Percentiles rank a stretch among this genome's conserved stretches.
These are phyloP conservation scores for Durusdinium trenchii DNA, from an alignment of 73 alveolate species.

Conservation along the genomic window DNA sequence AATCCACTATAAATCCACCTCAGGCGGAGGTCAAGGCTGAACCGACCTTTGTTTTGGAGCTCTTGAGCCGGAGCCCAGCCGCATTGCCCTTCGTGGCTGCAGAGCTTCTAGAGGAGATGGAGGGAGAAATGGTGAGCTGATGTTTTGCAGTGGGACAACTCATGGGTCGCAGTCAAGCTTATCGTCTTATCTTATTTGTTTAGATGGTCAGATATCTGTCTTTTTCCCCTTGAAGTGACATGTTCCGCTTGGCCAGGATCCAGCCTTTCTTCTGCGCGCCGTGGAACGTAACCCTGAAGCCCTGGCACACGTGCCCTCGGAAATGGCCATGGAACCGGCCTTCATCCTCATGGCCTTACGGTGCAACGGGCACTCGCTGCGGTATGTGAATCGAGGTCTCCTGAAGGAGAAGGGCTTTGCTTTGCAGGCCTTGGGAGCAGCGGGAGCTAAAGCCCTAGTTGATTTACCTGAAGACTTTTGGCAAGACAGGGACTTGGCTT, in stretches of 20 bases:
- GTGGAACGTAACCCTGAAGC: neutral
- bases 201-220: neutral
- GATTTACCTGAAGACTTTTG: slow-evolving; percentile 52
- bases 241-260: neutral
- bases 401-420: slow-evolving; percentile 48
- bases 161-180: too few species aligned
- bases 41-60: slow-evolving; percentile 74
- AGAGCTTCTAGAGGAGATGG: too few species aligned
- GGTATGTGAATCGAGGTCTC: slow-evolving; percentile 16
- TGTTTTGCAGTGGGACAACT: too few species aligned
- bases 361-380: slow-evolving; percentile 5
- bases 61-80: slow-evolving; percentile 18
- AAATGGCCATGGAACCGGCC: slow-evolving; percentile 8
- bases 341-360: slow-evolving; percentile 44
- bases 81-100: slow-evolving; percentile 60
- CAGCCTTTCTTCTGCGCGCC: slow-evolving; percentile 29
- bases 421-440: slow-evolving; percentile 46
- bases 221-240: neutral
- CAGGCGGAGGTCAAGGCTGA: slow-evolving; percentile 14
- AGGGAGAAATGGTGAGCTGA: too few species aligned
- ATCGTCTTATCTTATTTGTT: too few species aligned
- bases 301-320: neutral
- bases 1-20: neutral
- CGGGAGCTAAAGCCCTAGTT: slow-evolving; percentile 36
- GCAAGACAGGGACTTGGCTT: slow-evolving; percentile 77